Base-by-base conservation (phyloP, 805 yeast species). In the Dipodascus albidus region DNA sequence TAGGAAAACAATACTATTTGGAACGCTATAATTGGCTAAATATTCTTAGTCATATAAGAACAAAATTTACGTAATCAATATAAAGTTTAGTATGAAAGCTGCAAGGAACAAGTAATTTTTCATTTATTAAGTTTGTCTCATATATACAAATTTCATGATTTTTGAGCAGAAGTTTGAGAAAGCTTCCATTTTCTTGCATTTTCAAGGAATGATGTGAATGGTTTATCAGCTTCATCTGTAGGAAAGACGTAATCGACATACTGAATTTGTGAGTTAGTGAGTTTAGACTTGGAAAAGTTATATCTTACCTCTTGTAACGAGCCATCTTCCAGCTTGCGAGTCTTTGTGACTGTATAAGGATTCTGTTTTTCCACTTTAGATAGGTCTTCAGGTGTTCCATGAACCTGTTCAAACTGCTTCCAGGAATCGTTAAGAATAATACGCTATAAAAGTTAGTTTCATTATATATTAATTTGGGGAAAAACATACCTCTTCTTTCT, bases 211-310 rank as follows among this genome's bases (percentile, higher is more conserved):
- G 68, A 73, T 23, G 64, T 52, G 27, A 60, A 56, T n/a, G 57
- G 44, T 47, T 57, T 56, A 49, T 54, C 54, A 20, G 47, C 58
- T 58, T 70, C 74, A 58, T 82, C 86, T 48, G 83, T 86, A 0
- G 90, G 87, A 60, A 85, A 87, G 2, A 77, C 67, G 64, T 81
- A 84, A 53, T 81, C 89, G 51, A 72, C 61, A 58, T 73, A 73
- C 44, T 38, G n/a, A 38, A 38, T 4, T 6, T 11, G n/a, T n/a
- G 3, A n/a, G 44, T 31, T 31, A 38, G 15, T n/a, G n/a, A 38
- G 20, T 14, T 38, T 8, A 14, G n/a, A 38, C 9, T n/a, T 11
- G n/a, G 44, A n/a, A 38, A 11, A 38, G 20, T n/a, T 11, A 6
- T 4, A n/a, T n/a, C 44, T 38, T 19, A 38, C 44, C 59, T 82